Evolutionary conservation across 768 basidiomycete genomes (phyloP).

Genomic region (Dentipellis fragilis): DNA sequence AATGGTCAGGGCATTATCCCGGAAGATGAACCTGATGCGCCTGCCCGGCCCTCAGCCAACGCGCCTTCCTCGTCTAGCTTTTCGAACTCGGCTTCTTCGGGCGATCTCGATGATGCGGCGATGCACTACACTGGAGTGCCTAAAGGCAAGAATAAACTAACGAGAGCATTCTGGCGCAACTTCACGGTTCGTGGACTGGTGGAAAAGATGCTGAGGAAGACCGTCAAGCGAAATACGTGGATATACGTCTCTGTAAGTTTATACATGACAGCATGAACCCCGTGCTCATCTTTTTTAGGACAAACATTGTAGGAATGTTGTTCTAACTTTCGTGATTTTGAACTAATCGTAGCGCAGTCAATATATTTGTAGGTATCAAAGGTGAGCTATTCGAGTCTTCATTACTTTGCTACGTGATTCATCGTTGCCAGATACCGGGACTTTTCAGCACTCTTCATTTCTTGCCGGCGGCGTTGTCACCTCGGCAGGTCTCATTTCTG

Average conservation of each 20-base stretch:
- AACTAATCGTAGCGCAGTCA: slow-evolving; percentile 27
- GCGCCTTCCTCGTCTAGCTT: slow-evolving; percentile 15
- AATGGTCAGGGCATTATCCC: slow-evolving; percentile 44
- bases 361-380: slow-evolving; percentile 63
- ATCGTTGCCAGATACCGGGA: slow-evolving; percentile 29
- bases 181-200: slow-evolving; percentile 43
- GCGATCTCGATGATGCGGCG: slow-evolving; percentile 22
- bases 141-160: slow-evolving; percentile 24
- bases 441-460: slow-evolving; percentile 61
- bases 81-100: slow-evolving; percentile 7
- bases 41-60: slow-evolving; percentile 9
- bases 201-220: slow-evolving; percentile 47
- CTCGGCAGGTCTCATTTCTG: slow-evolving; percentile 55
- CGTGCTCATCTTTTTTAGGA: slow-evolving; percentile 25
- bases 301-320: slow-evolving; percentile 34
- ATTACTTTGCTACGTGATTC: background rate
- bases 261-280: background rate
- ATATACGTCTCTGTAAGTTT: slow-evolving; percentile 50
- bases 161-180: slow-evolving; percentile 30
- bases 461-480: slow-evolving; percentile 49
- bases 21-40: slow-evolving; percentile 15
- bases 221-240: slow-evolving; percentile 52
- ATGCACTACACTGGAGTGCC: slow-evolving; percentile 31
- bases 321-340: background rate
- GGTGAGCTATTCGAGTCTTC: slow-evolving; percentile 16